Percentiles rank a stretch among this genome's conserved stretches.
These are phyloP conservation scores for Simplicillium aogashimaense DNA, from an alignment of 2,329 filamentous ascomycete species.

Conservation along the genomic window DNA sequence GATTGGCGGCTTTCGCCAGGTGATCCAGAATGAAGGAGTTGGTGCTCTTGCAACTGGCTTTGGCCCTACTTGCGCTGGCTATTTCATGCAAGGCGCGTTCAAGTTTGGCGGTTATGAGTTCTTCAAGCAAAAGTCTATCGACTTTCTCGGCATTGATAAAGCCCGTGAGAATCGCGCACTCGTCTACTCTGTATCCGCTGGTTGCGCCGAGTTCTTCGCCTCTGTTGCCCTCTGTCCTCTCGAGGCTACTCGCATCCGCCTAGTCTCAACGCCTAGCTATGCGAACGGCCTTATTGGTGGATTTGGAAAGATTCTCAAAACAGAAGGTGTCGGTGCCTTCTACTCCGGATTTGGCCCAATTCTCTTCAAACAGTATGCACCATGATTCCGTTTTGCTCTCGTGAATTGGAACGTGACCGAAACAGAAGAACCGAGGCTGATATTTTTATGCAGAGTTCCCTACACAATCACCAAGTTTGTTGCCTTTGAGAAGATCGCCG, in stretches of 20 bases:
- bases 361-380: slow-evolving; percentile 64
- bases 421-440: slow-evolving; percentile 1
- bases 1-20: slow-evolving; percentile 78
- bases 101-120: slow-evolving; percentile 95
- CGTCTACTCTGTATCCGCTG: slow-evolving; percentile 67
- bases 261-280: slow-evolving; percentile 80
- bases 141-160: slow-evolving; percentile 66
- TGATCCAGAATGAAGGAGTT: slow-evolving; percentile 75
- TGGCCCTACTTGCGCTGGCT: slow-evolving; percentile 78
- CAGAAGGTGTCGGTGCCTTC: slow-evolving; percentile 76
- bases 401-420: too few relatives aligned
- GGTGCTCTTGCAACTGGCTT: slow-evolving; percentile 78
- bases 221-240: slow-evolving; percentile 84
- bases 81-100: slow-evolving; percentile 89
- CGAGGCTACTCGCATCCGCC: slow-evolving; percentile 87
- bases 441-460: slow-evolving; percentile 46
- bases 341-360: slow-evolving; percentile 88
- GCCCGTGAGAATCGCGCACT: slow-evolving; percentile 71
- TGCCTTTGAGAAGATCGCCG: slow-evolving; percentile 71
- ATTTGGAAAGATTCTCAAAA: slow-evolving; percentile 74
- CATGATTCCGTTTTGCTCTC: neutral
- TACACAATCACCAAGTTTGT: slow-evolving; percentile 86
- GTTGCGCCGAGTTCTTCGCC: slow-evolving; percentile 57
- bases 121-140: slow-evolving; percentile 89
- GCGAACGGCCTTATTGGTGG: slow-evolving; percentile 70